Conservation (phyloP, 805 yeast genomes). For the Nakazawaea ambrosiae region DNA sequence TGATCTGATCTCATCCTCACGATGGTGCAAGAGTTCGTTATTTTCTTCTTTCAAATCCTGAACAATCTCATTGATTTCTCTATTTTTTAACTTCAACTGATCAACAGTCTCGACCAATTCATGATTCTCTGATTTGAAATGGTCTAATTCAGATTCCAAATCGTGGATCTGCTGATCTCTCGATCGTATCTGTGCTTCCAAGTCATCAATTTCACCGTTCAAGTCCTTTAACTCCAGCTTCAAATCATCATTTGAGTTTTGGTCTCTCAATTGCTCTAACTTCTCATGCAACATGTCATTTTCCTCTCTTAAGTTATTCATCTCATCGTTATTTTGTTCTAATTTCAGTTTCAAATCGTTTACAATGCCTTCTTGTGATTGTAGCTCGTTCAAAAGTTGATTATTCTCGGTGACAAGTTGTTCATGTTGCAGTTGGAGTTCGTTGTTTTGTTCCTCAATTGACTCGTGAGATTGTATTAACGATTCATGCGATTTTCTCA, state of each 20-base stretch:
- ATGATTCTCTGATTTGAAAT: constrained; percentile 4
- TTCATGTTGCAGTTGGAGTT: neutral
- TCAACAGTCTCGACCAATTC: constrained; percentile 11
- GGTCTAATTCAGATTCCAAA: constrained; percentile 6
- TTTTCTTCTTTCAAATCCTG: no score
- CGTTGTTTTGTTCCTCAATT: neutral
- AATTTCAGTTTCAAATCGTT: neutral
- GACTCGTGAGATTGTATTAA: no score
- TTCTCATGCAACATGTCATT: neutral
- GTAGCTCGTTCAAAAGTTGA: neutral
- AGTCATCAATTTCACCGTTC: constrained; percentile 1
- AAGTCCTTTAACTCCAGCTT: neutral
- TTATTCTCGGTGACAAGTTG: neutral
- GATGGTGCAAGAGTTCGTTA: no score
- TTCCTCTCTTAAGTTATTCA: neutral
- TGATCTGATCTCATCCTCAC: constrained; percentile 3
- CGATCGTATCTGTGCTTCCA: neutral
- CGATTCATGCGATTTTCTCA: no score
- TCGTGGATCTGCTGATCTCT: neutral
- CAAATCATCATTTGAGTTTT: neutral
- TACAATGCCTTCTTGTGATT: neutral
- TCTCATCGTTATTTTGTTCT: neutral
- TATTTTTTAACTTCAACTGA: no score
- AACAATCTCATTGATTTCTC: no score
- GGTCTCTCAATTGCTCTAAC: constrained; percentile 1